Evolutionary conservation across 148 eudicot genomes (phyloP).

Genomic region (Diospyros lotus): DNA sequence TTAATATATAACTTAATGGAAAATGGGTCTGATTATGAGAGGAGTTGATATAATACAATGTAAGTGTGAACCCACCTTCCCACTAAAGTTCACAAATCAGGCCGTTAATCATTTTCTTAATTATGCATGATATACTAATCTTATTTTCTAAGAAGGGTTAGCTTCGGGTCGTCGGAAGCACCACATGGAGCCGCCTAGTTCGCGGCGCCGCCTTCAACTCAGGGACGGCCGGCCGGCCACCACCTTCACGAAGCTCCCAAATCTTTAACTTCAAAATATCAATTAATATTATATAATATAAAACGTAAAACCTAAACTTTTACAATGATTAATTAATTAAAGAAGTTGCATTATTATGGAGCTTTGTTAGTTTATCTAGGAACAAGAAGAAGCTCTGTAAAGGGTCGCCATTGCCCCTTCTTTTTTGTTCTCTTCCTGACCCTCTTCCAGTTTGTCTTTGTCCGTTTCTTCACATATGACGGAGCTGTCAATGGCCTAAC

Average conservation of each 20-base stretch:
- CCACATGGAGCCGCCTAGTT: slow-evolving; percentile 14
- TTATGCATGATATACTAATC: too few species aligned
- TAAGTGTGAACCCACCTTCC: too few species aligned
- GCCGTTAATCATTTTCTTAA: too few species aligned
- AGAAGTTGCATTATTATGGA: too few species aligned
- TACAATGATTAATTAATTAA: too few species aligned
- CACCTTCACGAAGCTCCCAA: slow-evolving; percentile 1
- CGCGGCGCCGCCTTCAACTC: neutral
- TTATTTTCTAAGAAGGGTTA: too few species aligned
- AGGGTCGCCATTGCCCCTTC: neutral
- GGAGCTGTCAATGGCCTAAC: slow-evolving; percentile 9
- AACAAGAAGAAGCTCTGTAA: neutral
- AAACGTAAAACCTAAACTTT: too few species aligned
- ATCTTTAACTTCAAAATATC: neutral
- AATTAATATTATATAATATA: too few species aligned
- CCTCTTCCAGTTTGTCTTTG: slow-evolving; percentile 20
- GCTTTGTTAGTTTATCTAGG: neutral
- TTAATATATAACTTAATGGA: too few species aligned
- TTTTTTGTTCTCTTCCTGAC: neutral
- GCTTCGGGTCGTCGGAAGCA: too few species aligned
- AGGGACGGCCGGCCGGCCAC: slow-evolving; percentile 22
- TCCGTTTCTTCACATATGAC: slow-evolving; percentile 2
- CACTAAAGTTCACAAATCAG: too few species aligned
- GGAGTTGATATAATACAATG: slow-evolving; percentile 9
- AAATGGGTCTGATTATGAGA: neutral